phyloP scores from a whole-genome alignment of 2,329 filamentous ascomycete genomes.

The Alternaria sp. region DNA sequence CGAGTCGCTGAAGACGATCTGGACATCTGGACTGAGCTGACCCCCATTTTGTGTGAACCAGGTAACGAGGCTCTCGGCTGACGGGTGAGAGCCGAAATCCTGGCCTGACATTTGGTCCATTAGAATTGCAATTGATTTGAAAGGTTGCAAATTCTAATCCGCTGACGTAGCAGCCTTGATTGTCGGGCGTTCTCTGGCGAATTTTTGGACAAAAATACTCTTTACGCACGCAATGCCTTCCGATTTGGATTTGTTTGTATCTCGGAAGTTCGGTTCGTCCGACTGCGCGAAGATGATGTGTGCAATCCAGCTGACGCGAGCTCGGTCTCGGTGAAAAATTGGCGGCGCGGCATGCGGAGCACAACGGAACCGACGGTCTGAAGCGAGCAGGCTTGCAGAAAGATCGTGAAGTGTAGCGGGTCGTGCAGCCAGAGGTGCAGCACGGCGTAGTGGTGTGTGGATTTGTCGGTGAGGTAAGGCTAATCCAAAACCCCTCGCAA shows the following conservation, averaged over 20 bases:
- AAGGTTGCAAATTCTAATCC: slow-evolving; percentile 9
- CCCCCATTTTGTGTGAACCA: slow-evolving; percentile 48
- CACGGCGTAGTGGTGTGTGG: slow-evolving; percentile 17
- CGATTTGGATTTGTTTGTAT: background rate
- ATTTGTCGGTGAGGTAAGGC: slow-evolving; percentile 22
- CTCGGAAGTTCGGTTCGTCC: slow-evolving; percentile 20
- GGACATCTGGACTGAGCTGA: slow-evolving; percentile 39
- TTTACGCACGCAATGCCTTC: slow-evolving; percentile 14
- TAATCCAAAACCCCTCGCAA: background rate
- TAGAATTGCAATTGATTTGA: background rate
- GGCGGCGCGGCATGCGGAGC: slow-evolving; percentile 11
- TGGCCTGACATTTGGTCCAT: slow-evolving; percentile 11
- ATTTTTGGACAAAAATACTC: background rate
- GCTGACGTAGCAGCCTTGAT: slow-evolving; percentile 10
- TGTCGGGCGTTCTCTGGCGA: background rate
- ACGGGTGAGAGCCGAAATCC: slow-evolving; percentile 19
- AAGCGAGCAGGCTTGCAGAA: slow-evolving; percentile 14
- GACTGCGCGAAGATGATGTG: slow-evolving; percentile 11
- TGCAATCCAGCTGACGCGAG: slow-evolving; percentile 23
- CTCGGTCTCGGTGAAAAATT: slow-evolving; percentile 19
- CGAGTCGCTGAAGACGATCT: slow-evolving; percentile 36
- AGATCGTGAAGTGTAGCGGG: slow-evolving; percentile 20
- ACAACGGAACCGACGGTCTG: slow-evolving; percentile 13
- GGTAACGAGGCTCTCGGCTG: slow-evolving; percentile 28
- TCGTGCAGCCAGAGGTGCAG: slow-evolving; percentile 22